Base-by-base conservation (phyloP, 768 basidiomycete species). In the Mycena kentingensis region DNA sequence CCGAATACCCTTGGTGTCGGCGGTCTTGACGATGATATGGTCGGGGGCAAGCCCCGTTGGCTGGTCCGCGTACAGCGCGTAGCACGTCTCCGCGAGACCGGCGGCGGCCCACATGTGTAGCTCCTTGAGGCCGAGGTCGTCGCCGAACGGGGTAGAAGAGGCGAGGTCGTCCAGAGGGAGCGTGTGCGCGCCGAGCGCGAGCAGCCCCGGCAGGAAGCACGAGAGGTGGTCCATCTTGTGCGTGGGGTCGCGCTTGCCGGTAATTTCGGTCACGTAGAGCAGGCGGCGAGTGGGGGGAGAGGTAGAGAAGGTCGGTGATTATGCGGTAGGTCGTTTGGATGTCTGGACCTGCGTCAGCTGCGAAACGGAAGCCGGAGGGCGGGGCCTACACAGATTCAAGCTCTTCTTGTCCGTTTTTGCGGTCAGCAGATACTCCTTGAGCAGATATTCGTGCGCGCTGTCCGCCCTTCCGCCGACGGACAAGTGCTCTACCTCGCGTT, bases 61-160 rank as follows among this genome's bases (percentile, higher is more conserved):
- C 63, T 85, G 80, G 62, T 90, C 88, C 1, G 83, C 85, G 61
- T 90, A 90, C 43, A 80, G 77, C 24, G 83, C 61, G 70, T 81
- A 89, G 63, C 88, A 90, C 13, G 77, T 85, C 63, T 87, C 78
- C 27, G 85, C 84, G 22, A 91, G 73, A 16, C 88, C 88, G 63
- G 88, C 78, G 2, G 88, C 89, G 3, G 84, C 88, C 83, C 86
- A 90, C 47, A 81, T 70, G 63, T 90, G 87, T 25, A 86, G 63
- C n/a, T 85, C 75, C 41, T 75, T 6, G 11, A 37, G 36, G 12
- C 67, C 63, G 15, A 77, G 58, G 56, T 79, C 71, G 46, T 86
- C 75, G 10, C 78, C 80, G 15, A 79, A 58, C 0, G 71, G n/a
- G n/a, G n/a, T n/a, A n/a, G n/a, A n/a, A n/a, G n/a, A 63, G 22